Evolutionary conservation across 352 stramenopile species (phyloP).

Genomic region (Phytophthora fragariaefolia): DNA sequence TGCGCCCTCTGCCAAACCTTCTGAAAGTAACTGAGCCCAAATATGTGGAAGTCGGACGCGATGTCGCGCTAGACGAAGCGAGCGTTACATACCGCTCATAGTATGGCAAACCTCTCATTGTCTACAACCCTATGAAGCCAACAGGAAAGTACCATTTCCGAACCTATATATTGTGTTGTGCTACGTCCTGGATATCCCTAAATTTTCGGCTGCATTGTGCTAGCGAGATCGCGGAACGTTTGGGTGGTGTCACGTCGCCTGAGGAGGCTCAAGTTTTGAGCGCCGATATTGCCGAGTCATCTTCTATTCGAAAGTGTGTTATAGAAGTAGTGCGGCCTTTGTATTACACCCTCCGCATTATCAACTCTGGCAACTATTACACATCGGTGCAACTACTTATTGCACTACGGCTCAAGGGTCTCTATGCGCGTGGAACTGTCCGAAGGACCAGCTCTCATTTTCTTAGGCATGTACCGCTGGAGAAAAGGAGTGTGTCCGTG

Average conservation of each 20-base stretch:
- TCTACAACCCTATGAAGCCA: too few relatives aligned
- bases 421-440: conserved; percentile 32
- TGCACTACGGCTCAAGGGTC: conserved; percentile 24
- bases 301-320: conserved; percentile 23
- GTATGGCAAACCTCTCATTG: too few relatives aligned
- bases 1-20: too few relatives aligned
- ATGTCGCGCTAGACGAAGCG: too few relatives aligned
- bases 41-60: too few relatives aligned
- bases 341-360: conserved; percentile 24
- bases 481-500: conserved; percentile 18
- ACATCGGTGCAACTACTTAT: conserved; percentile 37
- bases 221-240: conserved; percentile 23
- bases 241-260: conserved; percentile 6
- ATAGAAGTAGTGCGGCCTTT: conserved; percentile 33
- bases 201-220: conserved; percentile 35
- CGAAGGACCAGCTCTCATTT: conserved; percentile 33
- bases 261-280: background rate
- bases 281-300: conserved; percentile 11
- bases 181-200: conserved; percentile 28
- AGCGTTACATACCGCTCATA: too few relatives aligned
- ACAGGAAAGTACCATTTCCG: too few relatives aligned
- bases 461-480: conserved; percentile 23
- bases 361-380: conserved; percentile 49
- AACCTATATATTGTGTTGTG: conserved; percentile 31
- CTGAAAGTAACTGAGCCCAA: too few relatives aligned